Evolutionary conservation across 2,329 filamentous ascomycete genomes (phyloP).

Genomic region (Calonectria pteridis): DNA sequence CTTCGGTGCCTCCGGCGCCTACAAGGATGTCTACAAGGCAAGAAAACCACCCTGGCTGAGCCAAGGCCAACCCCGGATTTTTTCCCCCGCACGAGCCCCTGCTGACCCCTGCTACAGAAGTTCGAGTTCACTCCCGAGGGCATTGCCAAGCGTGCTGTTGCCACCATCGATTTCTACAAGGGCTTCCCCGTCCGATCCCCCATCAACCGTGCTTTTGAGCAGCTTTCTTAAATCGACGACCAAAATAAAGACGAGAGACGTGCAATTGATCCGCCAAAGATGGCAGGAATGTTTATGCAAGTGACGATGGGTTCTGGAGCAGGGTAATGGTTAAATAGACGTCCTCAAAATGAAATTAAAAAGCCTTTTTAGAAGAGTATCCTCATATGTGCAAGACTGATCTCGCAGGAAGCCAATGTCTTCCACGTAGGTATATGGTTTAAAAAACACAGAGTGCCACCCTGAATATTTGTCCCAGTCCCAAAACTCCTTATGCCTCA

Average conservation of each 20-base stretch:
- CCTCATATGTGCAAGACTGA: slow-evolving; percentile 8
- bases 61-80: slow-evolving; percentile 11
- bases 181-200: slow-evolving; percentile 89
- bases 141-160: slow-evolving; percentile 91
- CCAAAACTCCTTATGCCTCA: slow-evolving; percentile 24
- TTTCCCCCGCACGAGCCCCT: slow-evolving; percentile 9
- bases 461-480: slow-evolving; percentile 2
- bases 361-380: slow-evolving; percentile 39
- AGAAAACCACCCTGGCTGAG: slow-evolving; percentile 49
- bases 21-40: slow-evolving; percentile 97
- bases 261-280: slow-evolving; percentile 28
- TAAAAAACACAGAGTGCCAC: slow-evolving; percentile 13
- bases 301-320: slow-evolving; percentile 44
- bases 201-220: slow-evolving; percentile 97
- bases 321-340: slow-evolving; percentile 44
- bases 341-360: slow-evolving; percentile 42
- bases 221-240: slow-evolving; percentile 79
- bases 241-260: slow-evolving; percentile 30
- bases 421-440: not conserved
- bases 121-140: slow-evolving; percentile 99
- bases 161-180: slow-evolving; percentile 98
- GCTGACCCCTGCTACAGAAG: slow-evolving; percentile 74
- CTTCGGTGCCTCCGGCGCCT: slow-evolving; percentile 96
- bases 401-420: slow-evolving; percentile 1
- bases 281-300: slow-evolving; percentile 40